Base-by-base conservation (phyloP, 495 filamentous ascomycete genomes). In the Trypethelium eluteriae region DNA sequence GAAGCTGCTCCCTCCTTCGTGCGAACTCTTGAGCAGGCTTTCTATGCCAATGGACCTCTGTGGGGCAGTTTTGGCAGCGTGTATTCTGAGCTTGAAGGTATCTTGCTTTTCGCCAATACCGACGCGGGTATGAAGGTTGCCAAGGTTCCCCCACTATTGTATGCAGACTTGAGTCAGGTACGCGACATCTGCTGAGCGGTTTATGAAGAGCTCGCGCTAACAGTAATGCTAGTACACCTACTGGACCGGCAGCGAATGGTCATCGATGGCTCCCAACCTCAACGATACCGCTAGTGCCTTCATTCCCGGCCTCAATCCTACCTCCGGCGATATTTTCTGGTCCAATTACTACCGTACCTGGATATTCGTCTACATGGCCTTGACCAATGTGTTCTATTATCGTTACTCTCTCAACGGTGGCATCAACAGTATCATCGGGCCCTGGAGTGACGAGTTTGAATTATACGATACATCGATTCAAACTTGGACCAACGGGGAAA, bases 291-390 rank as follows among this genome's bases (percentile, higher is more conserved):
- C 53, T 36, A 59, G 53, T 32, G 53, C 53, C 5, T n/a, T 59
- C 32, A 36, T 59, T 59, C 53, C 53, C 2, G 53, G 53, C 6
- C 5, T 59, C 25, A 59, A 59, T 36, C 53, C 53, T 36, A 59
- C 53, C 6, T 59, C 53, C n/a, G 53, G 53, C 32, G 53, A 59
- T 14, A n/a, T 59, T 36, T 59, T 59, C 53, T 59, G 53, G 53
- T 59, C 53, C 53, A 59, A 59, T 32, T 59, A 35, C n/a, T 59
- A 59, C 32, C 34, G 32, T 3, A 59, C 53, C 53, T 59, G 53
- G 53, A 59, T 59, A 7, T 59, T 59, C 32, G 53, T 59, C 32
- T 59, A 59, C 53, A 59, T 59, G 53, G 14, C 7, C 32, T 35
- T 32, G 2, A 59, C 14, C 25, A 59, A 59, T 59, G 53, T 59